Evolutionary conservation across 495 filamentous ascomycete species (phyloP).

Genomic region (Amorphotheca resinae): DNA sequence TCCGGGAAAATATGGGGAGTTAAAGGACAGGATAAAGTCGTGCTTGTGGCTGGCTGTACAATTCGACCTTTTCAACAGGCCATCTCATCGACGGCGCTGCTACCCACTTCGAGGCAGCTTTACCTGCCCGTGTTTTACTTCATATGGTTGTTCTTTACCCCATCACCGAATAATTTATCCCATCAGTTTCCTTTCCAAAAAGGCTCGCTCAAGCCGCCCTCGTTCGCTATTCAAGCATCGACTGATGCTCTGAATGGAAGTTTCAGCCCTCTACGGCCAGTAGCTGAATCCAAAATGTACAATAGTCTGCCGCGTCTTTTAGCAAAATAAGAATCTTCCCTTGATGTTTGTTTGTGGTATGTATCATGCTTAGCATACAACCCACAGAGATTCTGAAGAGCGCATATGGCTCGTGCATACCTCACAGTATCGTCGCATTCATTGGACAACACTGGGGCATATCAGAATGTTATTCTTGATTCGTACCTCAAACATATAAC

Average conservation of each 20-base stretch:
- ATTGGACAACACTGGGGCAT: too few species aligned
- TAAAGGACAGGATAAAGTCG: not conserved
- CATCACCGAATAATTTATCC: not conserved
- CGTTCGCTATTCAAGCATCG: conserved; percentile 1
- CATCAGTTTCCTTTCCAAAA: not conserved
- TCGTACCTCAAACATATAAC: too few species aligned
- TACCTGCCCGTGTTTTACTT: not conserved
- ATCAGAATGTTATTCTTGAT: too few species aligned
- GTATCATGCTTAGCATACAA: too few species aligned
- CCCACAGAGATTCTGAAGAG: too few species aligned
- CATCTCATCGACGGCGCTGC: not conserved
- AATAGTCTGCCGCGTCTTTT: not conserved
- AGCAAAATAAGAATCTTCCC: too few species aligned
- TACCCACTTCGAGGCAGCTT: not conserved
- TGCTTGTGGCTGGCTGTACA: not conserved
- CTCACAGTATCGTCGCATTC: too few species aligned
- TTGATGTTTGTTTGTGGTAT: too few species aligned
- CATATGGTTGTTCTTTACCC: not conserved
- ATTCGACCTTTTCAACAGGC: not conserved
- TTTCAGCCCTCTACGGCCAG: conserved; percentile 5
- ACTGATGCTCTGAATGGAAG: conserved; percentile 7
- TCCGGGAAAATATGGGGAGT: not conserved
- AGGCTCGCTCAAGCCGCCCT: not conserved
- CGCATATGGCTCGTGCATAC: too few species aligned
- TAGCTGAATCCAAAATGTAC: conserved; percentile 5